Conservation (phyloP, 1,284 basidiomycete species). For the Neonothopanus nambi region DNA sequence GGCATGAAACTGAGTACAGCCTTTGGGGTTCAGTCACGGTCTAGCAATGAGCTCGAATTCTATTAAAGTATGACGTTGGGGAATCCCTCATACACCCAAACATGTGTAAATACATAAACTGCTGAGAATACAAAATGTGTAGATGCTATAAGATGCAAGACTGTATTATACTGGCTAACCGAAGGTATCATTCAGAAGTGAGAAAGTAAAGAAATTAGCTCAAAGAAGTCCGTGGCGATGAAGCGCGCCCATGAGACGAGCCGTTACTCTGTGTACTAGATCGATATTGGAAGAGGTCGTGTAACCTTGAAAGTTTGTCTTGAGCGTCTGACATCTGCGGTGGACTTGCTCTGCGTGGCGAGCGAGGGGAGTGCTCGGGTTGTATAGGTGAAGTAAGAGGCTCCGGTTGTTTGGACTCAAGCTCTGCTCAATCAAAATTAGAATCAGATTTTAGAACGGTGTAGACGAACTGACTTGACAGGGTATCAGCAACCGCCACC, state of each 20-base stretch:
- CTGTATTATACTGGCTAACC: slow-evolving; percentile 19
- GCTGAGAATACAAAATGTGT: slow-evolving; percentile 18
- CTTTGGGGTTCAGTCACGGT: too few relatives aligned
- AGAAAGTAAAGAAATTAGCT: too few relatives aligned
- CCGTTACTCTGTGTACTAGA: slow-evolving; percentile 66
- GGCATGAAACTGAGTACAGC: neutral
- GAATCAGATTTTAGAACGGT: neutral
- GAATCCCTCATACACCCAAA: too few relatives aligned
- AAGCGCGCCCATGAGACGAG: slow-evolving; percentile 49
- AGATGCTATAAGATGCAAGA: slow-evolving; percentile 19
- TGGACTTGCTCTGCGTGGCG: slow-evolving; percentile 28
- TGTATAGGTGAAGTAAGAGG: slow-evolving; percentile 23
- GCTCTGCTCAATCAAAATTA: slow-evolving; percentile 40
- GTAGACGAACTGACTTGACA: slow-evolving; percentile 62
- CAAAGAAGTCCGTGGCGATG: slow-evolving; percentile 27
- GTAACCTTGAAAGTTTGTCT: slow-evolving; percentile 71
- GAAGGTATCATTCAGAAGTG: slow-evolving; percentile 9
- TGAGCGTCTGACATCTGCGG: slow-evolving; percentile 42
- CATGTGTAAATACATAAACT: slow-evolving; percentile 3
- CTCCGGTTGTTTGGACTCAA: slow-evolving; percentile 56
- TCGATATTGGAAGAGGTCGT: slow-evolving; percentile 81
- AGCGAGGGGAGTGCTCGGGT: slow-evolving; percentile 26
- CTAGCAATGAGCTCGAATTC: neutral
- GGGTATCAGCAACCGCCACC: slow-evolving; percentile 72
- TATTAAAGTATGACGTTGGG: neutral